Base-by-base conservation (phyloP, 225 moss, liverwort and hornwort species). In the Ulota crispa region DNA sequence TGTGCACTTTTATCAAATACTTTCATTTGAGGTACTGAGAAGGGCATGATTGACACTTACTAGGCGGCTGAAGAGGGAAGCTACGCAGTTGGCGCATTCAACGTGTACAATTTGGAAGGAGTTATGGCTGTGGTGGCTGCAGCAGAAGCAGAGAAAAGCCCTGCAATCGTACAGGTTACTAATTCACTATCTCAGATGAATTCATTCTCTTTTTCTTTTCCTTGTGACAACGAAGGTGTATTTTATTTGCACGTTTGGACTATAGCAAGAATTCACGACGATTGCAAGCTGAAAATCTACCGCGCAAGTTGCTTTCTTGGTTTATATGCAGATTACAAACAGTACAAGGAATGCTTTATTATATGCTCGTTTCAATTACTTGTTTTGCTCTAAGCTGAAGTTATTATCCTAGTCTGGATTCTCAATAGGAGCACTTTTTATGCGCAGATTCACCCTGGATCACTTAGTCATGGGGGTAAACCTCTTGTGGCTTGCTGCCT, bases 51-150 rank as follows among this genome's bases (percentile, higher is more conserved):
- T 74, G 75, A 56, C 66, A 76, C 27, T 50, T 76, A 20, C n/a
- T 75, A 97, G 95, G 94, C 88, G 50, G 97, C 97, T 67, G 92
- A 95, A 85, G 78, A 76, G 81, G 94, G 95, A 88, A 87, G 92
- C 60, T 97, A 97, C 80, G 97, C 95, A 32, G 68, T 97, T 61
- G 97, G 97, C 19, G 97, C 97, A 70, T 97, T 93, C 68, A 97
- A 97, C 63, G 91, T 95, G 20, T 97, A 97, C 81, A 97, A 95
- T 68, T 83, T 97, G 76, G 97, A 97, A 87, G 97, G 95, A 77
- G 92, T 89, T 57, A 92, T 90, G 85, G 97, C 97, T 75, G 95
- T 97, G 56, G 93, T 95, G 72, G 95, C 91, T 85, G 97, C 97
- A 32, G 97, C 97, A 36, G 95, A 97, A 92, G 95, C 87, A 53